Evolutionary conservation across 1,139 yeast genomes (phyloP).

Genomic region (Geotrichum phurueaensis): DNA sequence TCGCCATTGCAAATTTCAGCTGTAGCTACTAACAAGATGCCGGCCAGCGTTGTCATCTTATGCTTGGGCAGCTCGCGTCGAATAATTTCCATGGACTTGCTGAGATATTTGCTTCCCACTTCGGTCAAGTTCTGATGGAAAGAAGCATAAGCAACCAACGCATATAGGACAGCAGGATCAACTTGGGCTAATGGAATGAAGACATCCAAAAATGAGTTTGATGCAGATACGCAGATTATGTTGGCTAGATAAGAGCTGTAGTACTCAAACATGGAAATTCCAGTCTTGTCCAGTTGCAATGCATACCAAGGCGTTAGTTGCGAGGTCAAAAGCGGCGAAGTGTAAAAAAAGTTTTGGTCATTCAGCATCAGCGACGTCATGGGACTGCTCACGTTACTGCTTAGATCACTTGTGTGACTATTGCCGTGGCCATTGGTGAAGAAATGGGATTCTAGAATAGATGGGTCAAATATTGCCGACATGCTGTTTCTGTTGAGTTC

Average conservation of each 20-base stretch:
- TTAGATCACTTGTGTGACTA: not conserved
- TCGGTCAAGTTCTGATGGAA: conserved; percentile 45
- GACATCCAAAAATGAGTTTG: conserved; percentile 63
- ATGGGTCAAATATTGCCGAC: not conserved
- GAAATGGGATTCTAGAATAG: not conserved
- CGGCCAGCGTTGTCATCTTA: conserved; percentile 49
- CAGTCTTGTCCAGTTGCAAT: conserved; percentile 40
- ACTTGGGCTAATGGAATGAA: conserved; percentile 71
- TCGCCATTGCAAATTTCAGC: conserved; percentile 76
- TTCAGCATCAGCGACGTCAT: not conserved
- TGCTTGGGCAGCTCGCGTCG: conserved; percentile 20
- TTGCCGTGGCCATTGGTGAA: not conserved
- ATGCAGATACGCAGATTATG: conserved; percentile 60
- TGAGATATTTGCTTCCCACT: conserved; percentile 33
- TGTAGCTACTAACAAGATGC: conserved; percentile 59
- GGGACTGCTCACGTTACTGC: not conserved
- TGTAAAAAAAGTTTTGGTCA: not conserved
- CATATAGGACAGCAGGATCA: conserved; percentile 61
- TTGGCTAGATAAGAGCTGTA: conserved; percentile 56
- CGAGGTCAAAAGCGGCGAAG: not conserved
- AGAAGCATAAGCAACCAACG: conserved; percentile 74
- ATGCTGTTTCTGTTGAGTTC: not conserved
- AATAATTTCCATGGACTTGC: conserved; percentile 30
- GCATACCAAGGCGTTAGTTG: conserved; percentile 20
- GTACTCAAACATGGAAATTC: conserved; percentile 53